These are phyloP conservation scores for Penicillium alfredii DNA, from an alignment of 495 filamentous ascomycete species.

Conservation along the genomic window DNA sequence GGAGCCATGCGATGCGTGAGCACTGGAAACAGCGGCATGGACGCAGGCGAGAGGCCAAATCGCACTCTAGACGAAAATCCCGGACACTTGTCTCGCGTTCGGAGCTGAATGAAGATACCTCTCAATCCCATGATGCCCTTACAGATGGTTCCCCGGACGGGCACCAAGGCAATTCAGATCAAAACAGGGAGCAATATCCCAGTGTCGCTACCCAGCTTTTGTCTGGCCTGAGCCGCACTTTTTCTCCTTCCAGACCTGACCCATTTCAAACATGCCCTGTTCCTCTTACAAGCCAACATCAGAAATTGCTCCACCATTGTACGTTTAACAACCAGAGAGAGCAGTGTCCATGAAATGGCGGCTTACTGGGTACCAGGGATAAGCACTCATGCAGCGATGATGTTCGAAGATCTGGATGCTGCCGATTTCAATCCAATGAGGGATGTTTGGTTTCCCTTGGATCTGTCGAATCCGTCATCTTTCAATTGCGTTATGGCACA, in stretches of 20 bases:
- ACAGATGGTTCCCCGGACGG: constrained; percentile 1
- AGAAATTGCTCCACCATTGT: constrained; percentile 28
- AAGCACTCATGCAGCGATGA: constrained; percentile 25
- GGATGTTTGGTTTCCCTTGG: constrained; percentile 30
- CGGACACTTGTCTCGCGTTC: constrained; percentile 6
- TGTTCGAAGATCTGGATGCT: constrained; percentile 21
- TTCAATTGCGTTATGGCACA: constrained; percentile 28
- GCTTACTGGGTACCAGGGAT: constrained; percentile 16
- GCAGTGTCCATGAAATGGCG: background rate
- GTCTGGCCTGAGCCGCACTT: constrained; percentile 10
- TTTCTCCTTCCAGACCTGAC: constrained; percentile 17
- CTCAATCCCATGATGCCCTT: background rate
- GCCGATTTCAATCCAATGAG: constrained; percentile 26
- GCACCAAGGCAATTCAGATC: background rate
- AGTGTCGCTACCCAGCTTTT: constrained; percentile 13
- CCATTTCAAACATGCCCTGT: constrained; percentile 27
- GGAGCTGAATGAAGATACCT: background rate
- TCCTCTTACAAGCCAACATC: constrained; percentile 21
- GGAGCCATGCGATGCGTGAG: constrained; percentile 25
- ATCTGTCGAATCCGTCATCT: constrained; percentile 26
- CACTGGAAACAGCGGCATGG: constrained; percentile 22
- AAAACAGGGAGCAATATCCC: background rate
- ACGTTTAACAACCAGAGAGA: background rate
- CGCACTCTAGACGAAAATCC: constrained; percentile 2
- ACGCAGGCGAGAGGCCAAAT: constrained; percentile 12